These are phyloP conservation scores for Gracilaria gracilis DNA, from an alignment of 23 red algal species.

Conservation along the genomic window DNA sequence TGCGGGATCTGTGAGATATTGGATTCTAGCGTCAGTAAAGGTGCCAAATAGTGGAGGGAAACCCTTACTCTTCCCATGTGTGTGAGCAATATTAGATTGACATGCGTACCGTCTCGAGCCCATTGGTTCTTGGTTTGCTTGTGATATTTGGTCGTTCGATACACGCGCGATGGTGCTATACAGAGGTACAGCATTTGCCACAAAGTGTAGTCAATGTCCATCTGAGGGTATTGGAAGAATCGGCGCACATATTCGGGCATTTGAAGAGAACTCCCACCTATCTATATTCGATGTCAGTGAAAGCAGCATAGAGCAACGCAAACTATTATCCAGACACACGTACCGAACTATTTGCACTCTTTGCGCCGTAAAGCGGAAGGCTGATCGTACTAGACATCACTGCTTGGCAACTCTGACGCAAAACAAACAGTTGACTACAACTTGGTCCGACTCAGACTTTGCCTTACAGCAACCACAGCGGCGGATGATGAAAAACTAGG, in stretches of 20 bases:
- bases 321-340: not conserved
- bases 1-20: conserved; percentile 78
- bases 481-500: not conserved
- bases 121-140: conserved; percentile 99
- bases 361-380: conserved; percentile 24
- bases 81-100: not conserved
- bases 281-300: conserved; percentile 22
- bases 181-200: conserved; percentile 95
- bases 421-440: not conserved
- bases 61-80: not conserved
- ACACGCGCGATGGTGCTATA: conserved; percentile 88
- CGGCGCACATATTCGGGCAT: conserved; percentile 87
- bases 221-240: conserved; percentile 76
- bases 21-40: conserved; percentile 3
- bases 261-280: conserved; percentile 59
- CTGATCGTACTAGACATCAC: conserved; percentile 35
- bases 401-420: not conserved
- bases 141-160: conserved; percentile 93
- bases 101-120: conserved; percentile 88
- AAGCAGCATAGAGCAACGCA: not conserved
- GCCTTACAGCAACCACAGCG: not conserved
- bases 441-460: not conserved
- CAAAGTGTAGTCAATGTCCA: conserved; percentile 97
- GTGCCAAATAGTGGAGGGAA: not conserved
- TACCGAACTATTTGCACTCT: conserved; percentile 29